Percentiles rank a stretch among this genome's conserved stretches.
These are phyloP conservation scores for Selenicereus undatus DNA, from an alignment of 148 eudicot species.

Conservation along the genomic window DNA sequence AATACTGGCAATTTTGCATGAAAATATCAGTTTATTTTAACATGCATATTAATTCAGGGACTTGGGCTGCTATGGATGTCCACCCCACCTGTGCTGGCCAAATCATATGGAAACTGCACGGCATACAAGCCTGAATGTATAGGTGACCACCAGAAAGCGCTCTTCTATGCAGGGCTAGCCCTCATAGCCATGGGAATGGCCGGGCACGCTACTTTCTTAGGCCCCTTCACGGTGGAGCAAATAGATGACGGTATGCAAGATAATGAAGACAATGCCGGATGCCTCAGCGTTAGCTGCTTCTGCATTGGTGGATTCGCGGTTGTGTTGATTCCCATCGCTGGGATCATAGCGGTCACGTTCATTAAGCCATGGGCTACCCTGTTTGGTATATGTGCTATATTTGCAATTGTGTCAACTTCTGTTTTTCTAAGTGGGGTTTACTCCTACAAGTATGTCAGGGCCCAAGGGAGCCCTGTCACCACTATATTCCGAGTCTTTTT, in stretches of 20 bases:
- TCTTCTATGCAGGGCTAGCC: constrained; percentile 43
- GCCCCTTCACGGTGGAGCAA: constrained; percentile 29
- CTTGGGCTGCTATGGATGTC: constrained; percentile 50
- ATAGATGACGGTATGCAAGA: not conserved
- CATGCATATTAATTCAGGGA: constrained; percentile 29
- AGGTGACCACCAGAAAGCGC: constrained; percentile 33
- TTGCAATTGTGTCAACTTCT: constrained; percentile 28
- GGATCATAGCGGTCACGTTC: constrained; percentile 31
- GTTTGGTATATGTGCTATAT: constrained; percentile 48
- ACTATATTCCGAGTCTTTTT: constrained; percentile 35
- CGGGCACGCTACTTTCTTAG: constrained; percentile 35
- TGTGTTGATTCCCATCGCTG: constrained; percentile 23
- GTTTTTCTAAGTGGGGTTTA: constrained; percentile 34
- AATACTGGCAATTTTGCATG: too few relatives aligned
- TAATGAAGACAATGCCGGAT: not conserved
- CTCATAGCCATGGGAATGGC: constrained; percentile 45
- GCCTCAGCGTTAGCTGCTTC: not conserved
- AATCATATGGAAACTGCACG: constrained; percentile 36
- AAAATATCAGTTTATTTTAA: too few relatives aligned
- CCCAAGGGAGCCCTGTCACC: constrained; percentile 46
- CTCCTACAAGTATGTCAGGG: constrained; percentile 15
- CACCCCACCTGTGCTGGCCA: constrained; percentile 50
- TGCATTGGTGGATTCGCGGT: constrained; percentile 15
- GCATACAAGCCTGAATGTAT: constrained; percentile 46
- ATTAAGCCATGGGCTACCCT: constrained; percentile 47